phyloP scores from a whole-genome alignment of 257 asterid species.

The Marsdenia floribunda region DNA sequence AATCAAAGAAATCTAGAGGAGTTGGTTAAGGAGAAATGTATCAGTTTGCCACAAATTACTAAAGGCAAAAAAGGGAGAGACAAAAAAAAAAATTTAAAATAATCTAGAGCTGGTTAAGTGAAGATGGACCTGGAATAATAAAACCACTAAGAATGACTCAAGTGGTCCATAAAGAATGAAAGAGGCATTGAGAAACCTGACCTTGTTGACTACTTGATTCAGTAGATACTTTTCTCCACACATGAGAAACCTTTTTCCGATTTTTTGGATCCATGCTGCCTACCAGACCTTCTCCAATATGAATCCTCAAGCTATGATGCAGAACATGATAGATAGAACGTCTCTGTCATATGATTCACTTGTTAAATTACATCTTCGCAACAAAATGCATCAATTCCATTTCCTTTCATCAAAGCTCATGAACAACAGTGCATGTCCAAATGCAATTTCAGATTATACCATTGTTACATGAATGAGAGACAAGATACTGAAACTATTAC shows the following conservation, averaged over 20 bases:
- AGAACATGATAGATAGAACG: constrained; percentile 28
- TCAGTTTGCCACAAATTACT: neutral
- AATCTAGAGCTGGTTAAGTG: neutral
- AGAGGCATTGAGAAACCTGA: constrained; percentile 13
- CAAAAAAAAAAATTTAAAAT: neutral
- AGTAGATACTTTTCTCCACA: constrained; percentile 59
- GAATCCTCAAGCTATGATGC: constrained; percentile 31
- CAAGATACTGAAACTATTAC: neutral
- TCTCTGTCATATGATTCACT: constrained; percentile 14
- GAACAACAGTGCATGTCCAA: neutral
- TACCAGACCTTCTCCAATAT: constrained; percentile 23
- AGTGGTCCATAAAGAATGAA: neutral
- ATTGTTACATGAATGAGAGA: neutral
- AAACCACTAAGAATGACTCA: neutral
- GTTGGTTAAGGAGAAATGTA: neutral
- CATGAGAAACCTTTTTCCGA: constrained; percentile 26
- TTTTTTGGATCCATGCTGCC: constrained; percentile 26
- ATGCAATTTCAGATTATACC: neutral
- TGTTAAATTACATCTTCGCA: neutral
- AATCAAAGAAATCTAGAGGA: neutral
- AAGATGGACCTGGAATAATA: neutral
- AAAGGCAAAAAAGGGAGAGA: neutral
- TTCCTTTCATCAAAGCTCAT: neutral
- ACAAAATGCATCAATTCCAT: neutral
- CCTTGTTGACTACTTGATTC: constrained; percentile 39